A percentile compares a stretch with the other conserved stretches of the same genome.
phyloP scores from a whole-genome alignment of 768 basidiomycete species.

The Hygrocybe coccinea region DNA sequence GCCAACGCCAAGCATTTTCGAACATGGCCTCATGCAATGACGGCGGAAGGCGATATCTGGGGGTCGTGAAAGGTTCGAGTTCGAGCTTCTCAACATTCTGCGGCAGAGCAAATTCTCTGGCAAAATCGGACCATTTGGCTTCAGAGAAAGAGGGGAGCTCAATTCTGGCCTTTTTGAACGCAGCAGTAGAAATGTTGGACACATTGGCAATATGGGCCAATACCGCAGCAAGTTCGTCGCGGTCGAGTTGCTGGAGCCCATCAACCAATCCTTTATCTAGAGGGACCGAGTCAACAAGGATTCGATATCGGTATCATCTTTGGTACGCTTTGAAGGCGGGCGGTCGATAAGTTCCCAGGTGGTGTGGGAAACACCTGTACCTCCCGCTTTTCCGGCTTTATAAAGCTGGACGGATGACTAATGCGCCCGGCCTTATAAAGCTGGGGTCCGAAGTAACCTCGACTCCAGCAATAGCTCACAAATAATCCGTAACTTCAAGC shows the following conservation, averaged over 20 bases:
- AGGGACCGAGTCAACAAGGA: background rate
- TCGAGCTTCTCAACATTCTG: constrained; percentile 1
- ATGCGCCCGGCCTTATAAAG: too few species aligned
- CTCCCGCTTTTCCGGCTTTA: too few species aligned
- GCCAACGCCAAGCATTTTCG: constrained; percentile 14
- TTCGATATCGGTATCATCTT: background rate
- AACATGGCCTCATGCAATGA: constrained; percentile 17
- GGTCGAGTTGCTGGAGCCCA: background rate
- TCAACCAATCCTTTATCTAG: background rate
- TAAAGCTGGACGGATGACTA: too few species aligned
- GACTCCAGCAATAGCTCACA: too few species aligned
- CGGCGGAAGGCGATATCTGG: constrained; percentile 15
- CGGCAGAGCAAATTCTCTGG: constrained; percentile 9
- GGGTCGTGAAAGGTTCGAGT: constrained; percentile 12
- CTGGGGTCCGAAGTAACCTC: too few species aligned
- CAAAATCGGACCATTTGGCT: constrained; percentile 12
- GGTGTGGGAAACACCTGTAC: too few species aligned
- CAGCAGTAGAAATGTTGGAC: background rate
- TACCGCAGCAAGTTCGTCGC: constrained; percentile 1
- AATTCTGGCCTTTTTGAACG: constrained; percentile 4
- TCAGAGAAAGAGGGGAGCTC: constrained; percentile 7
- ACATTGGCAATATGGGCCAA: background rate
- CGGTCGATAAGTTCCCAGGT: too few species aligned
- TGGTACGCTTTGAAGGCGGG: too few species aligned
- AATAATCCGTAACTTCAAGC: too few species aligned